These are phyloP conservation scores for Penicillium polonicum DNA, from an alignment of 2,329 filamentous ascomycete species.

Conservation along the genomic window DNA sequence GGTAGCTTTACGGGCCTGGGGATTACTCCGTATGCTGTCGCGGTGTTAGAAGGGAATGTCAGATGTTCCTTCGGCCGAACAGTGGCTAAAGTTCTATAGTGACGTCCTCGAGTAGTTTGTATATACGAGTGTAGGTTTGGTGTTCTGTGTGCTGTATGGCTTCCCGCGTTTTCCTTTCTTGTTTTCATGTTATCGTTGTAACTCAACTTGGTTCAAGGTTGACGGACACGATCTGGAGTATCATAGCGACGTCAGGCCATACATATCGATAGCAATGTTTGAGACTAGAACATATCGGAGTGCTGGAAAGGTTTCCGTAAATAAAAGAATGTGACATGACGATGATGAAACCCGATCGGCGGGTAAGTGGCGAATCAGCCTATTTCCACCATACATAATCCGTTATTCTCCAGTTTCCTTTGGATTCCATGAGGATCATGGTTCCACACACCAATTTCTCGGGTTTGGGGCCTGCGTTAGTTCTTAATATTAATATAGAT, in stretches of 20 bases:
- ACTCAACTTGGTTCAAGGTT: neutral
- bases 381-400: slow-evolving; percentile 2
- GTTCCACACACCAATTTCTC: neutral
- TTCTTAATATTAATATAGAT: neutral
- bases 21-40: neutral
- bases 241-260: slow-evolving; percentile 4
- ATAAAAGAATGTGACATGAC: slow-evolving; percentile 1
- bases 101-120: neutral
- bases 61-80: neutral
- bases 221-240: neutral
- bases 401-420: neutral
- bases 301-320: neutral
- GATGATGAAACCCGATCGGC: slow-evolving; percentile 14
- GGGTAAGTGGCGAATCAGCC: slow-evolving; percentile 7
- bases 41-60: neutral
- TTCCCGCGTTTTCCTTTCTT: neutral
- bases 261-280: neutral
- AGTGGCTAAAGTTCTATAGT: neutral
- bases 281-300: neutral
- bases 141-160: neutral
- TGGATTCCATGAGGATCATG: slow-evolving; percentile 3
- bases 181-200: neutral
- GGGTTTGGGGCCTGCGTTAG: slow-evolving; percentile 10
- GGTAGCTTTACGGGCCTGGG: neutral
- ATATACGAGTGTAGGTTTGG: neutral